Evolutionary conservation across 345 rosid species (phyloP).

Genomic region (Luvunga scandens): DNA sequence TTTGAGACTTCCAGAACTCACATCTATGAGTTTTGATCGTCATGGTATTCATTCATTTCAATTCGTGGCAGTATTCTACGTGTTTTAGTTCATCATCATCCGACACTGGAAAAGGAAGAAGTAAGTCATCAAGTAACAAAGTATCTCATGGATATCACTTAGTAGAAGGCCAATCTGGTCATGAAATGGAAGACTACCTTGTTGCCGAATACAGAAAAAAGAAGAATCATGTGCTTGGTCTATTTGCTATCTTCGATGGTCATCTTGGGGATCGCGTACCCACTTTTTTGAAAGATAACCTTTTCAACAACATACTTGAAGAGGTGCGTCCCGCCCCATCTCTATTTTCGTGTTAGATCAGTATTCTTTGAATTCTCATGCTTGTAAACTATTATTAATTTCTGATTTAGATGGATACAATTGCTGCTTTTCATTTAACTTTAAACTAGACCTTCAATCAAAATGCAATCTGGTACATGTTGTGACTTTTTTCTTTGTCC

Average conservation of each 20-base stretch:
- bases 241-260: constrained; percentile 60
- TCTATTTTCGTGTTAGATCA: not conserved
- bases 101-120: constrained; percentile 45
- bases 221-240: constrained; percentile 48
- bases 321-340: constrained; percentile 27
- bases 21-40: not conserved
- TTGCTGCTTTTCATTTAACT: not conserved
- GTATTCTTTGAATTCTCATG: not conserved
- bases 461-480: not conserved
- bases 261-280: constrained; percentile 63
- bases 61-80: constrained; percentile 24
- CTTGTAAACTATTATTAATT: not conserved
- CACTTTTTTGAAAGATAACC: constrained; percentile 46
- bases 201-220: constrained; percentile 47
- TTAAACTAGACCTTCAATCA: not conserved
- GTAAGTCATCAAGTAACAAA: constrained; percentile 32
- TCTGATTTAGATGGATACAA: not conserved
- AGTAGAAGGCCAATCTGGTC: constrained; percentile 61
- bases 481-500: not conserved
- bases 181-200: constrained; percentile 63
- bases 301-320: constrained; percentile 48
- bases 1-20: not conserved
- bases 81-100: constrained; percentile 41
- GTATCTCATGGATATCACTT: constrained; percentile 56
- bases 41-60: not conserved